phyloP scores from a whole-genome alignment of 2,329 filamentous ascomycete genomes.

The Graphilbum sp. region DNA sequence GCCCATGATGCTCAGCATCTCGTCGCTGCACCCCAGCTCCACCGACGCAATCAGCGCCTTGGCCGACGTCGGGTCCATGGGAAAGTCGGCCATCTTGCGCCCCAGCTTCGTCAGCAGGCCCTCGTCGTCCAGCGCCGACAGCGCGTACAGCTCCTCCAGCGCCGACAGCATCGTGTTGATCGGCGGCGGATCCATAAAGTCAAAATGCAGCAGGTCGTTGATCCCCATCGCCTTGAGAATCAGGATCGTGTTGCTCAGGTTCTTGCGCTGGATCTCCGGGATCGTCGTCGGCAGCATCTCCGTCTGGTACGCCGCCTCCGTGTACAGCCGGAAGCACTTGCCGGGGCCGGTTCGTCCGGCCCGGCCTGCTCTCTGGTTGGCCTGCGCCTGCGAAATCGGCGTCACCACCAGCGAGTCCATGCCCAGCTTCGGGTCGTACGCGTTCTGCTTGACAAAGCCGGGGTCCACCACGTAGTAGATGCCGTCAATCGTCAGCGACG shows the following conservation, averaged over 20 bases:
- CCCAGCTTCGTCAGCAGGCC: constrained; percentile 81
- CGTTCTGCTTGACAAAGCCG: constrained; percentile 95
- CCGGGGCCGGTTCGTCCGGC: constrained; percentile 90
- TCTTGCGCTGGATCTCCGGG: constrained; percentile 91
- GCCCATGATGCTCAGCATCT: constrained; percentile 84
- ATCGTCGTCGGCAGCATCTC: constrained; percentile 96
- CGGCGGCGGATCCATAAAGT: constrained; percentile 97
- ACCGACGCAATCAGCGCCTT: constrained; percentile 76
- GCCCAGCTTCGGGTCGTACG: constrained; percentile 89
- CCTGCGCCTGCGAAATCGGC: constrained; percentile 91
- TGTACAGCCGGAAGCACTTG: constrained; percentile 91
- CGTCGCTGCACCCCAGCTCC: constrained; percentile 78
- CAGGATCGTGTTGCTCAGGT: constrained; percentile 79
- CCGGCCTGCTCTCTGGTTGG: constrained; percentile 82
- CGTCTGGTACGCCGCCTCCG: constrained; percentile 84
- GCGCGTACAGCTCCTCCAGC: constrained; percentile 82
- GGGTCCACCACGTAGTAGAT: constrained; percentile 97
- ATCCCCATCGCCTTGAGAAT: constrained; percentile 99
- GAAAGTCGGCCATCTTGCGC: constrained; percentile 96
- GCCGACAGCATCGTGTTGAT: constrained; percentile 97
- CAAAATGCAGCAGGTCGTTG: constrained; percentile 90
- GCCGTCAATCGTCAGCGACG: constrained; percentile 91
- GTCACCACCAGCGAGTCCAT: constrained; percentile 96
- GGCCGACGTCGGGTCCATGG: constrained; percentile 85
- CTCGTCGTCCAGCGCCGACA: constrained; percentile 88